A percentile compares a stretch with the other conserved stretches of the same genome.
These are phyloP conservation scores for Trypanosoma scelopori DNA, from an alignment of 208 protist genomes.

Conservation along the genomic window DNA sequence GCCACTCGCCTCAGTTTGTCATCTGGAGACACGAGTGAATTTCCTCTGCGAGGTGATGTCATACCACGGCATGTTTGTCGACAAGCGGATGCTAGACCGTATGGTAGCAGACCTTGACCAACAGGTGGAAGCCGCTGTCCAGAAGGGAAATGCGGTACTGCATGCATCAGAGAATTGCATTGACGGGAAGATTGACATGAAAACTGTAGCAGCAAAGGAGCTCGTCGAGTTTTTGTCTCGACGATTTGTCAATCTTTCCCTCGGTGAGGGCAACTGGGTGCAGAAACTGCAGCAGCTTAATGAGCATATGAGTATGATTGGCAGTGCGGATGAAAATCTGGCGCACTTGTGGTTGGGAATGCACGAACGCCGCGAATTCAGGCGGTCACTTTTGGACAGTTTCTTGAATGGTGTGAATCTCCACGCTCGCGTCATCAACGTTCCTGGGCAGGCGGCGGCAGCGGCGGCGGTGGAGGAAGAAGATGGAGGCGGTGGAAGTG, in stretches of 20 bases:
- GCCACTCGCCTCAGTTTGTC: conserved; percentile 34
- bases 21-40: conserved; percentile 43
- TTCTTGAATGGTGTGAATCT: conserved; percentile 26
- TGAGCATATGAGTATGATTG: background rate
- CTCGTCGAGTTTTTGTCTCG: background rate
- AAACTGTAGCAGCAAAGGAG: conserved; percentile 1
- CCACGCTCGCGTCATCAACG: conserved; percentile 15
- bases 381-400: conserved; percentile 25
- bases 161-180: background rate
- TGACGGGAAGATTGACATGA: conserved; percentile 9
- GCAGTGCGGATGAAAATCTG: conserved; percentile 9
- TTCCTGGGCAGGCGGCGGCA: conserved; percentile 5
- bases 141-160: conserved; percentile 16
- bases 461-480: no score
- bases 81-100: conserved; percentile 29
- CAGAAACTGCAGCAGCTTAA: conserved; percentile 1
- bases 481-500: background rate
- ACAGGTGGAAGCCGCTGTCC: conserved; percentile 34
- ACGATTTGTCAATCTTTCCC: background rate
- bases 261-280: background rate
- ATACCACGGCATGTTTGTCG: conserved; percentile 73
- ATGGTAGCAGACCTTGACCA: conserved; percentile 43
- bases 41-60: conserved; percentile 76
- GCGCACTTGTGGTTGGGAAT: conserved; percentile 46
- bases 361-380: conserved; percentile 38